phyloP scores from a whole-genome alignment of 2,329 filamentous ascomycete genomes.

The Colletotrichum truncatum region DNA sequence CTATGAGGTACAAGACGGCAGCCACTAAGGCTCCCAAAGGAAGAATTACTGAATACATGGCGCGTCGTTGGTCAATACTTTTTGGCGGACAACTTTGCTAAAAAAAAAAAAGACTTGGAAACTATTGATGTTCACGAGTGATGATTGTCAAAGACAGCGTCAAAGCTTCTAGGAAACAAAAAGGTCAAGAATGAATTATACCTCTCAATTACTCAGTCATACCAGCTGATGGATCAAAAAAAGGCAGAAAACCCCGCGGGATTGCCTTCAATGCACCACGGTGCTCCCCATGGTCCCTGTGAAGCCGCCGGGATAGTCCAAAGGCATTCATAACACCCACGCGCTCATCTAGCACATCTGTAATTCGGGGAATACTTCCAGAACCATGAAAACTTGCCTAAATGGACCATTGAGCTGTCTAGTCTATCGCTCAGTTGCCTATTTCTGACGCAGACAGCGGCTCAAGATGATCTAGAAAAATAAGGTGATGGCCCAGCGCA shows the following conservation, averaged over 20 bases:
- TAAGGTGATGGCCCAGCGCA: background rate
- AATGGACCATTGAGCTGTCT: background rate
- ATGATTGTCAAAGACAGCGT: too few species aligned
- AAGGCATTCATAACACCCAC: too few species aligned
- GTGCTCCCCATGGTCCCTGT: too few species aligned
- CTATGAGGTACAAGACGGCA: background rate
- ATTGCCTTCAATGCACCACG: background rate
- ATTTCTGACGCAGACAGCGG: background rate
- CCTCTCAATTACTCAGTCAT: too few species aligned
- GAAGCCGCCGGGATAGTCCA: too few species aligned
- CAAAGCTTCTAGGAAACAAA: too few species aligned
- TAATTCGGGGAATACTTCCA: background rate
- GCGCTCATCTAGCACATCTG: too few species aligned
- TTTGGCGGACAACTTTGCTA: background rate
- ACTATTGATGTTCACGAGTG: too few species aligned
- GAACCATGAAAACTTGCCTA: background rate
- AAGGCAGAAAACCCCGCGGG: background rate
- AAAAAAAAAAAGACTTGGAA: background rate
- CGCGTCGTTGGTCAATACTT: background rate
- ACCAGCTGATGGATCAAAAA: too few species aligned
- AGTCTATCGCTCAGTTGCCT: background rate
- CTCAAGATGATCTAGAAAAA: background rate
- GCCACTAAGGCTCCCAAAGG: background rate
- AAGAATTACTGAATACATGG: background rate
- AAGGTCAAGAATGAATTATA: background rate